Base-by-base conservation (phyloP, 2,329 filamentous ascomycete genomes). In the Cercospora zeina region DNA sequence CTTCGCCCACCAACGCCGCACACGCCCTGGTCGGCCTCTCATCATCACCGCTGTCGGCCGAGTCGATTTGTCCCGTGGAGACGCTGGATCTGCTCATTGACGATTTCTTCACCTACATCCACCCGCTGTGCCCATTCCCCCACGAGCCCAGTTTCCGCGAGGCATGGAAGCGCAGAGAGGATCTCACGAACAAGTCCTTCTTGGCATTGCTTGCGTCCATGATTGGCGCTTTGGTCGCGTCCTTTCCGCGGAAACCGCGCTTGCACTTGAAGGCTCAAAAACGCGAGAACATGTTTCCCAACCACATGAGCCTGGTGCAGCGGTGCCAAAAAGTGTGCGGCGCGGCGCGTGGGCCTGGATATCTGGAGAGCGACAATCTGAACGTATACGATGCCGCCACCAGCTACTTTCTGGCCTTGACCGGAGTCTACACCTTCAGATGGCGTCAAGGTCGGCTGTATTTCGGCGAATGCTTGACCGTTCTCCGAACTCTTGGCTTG, bases 81-180 rank as follows among this genome's bases (percentile, higher is more conserved):
- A 85, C 88, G 10, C 78, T 93, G 57, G 83, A 88, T 69, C 81
- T 88, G 1, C 80, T 92, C 14, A 84, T 93, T 61, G 88, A 92
- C 73, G 89, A 93, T 77, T 93, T 90, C 81, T 93, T 92, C 76
- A 91, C 87, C 16, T 91, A 91, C 73, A 88, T 92, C 58, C 88
- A 92, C 69, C 89, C 89, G 1, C 81, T 93, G 8, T 85, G 85
- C 62, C 89, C 89, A 0, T 92, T 93, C 61, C 89, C 89, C 0
- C 89, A 93, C 74, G 88, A 92, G 72, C 88, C 89, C 0, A 89
- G 88, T 3, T 92, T 93, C 73, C 83, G 89, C 21, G 83, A 86
- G 64, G 86, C 86, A 1, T 89, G 91, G 73, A 81, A 81, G 7
- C 82, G 82, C 59, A 82, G 89, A 34, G 85, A 89, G 70, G 89